A percentile compares a stretch with the other conserved stretches of the same genome.
Conservation (phyloP, 495 filamentous ascomycete genomes). For the Lepraria neglecta region DNA sequence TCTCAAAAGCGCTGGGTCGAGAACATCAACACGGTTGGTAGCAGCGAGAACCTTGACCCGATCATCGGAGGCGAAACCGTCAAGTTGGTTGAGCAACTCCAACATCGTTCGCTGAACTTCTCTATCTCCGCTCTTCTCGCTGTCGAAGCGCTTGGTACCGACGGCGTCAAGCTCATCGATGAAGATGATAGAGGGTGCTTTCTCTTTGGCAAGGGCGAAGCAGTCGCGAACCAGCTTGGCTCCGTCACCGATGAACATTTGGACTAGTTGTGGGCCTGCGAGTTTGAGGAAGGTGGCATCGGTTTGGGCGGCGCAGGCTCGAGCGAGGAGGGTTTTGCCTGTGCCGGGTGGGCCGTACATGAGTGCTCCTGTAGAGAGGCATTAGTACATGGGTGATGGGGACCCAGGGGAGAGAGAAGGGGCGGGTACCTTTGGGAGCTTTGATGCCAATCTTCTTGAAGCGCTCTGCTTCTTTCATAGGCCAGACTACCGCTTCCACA, state of each 20-base stretch:
- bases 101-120: constrained; percentile 99
- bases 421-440: constrained; percentile 83
- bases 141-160: constrained; percentile 98
- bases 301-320: constrained; percentile 95
- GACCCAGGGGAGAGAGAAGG: constrained; percentile 10
- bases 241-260: constrained; percentile 99
- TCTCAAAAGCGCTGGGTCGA: constrained; percentile 89
- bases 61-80: constrained; percentile 98
- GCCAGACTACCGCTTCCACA: constrained; percentile 98
- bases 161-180: constrained; percentile 98
- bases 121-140: constrained; percentile 94
- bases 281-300: constrained; percentile 99
- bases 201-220: constrained; percentile 80
- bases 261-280: constrained; percentile 95
- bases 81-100: constrained; percentile 96
- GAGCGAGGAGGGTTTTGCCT: constrained; percentile 92
- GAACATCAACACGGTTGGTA: constrained; percentile 95
- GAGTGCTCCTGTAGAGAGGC: constrained; percentile 60
- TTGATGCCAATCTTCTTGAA: constrained; percentile 99
- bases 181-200: constrained; percentile 97
- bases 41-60: constrained; percentile 97
- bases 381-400: constrained; percentile 22
- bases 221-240: constrained; percentile 94
- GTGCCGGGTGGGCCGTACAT: constrained; percentile 99
- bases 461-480: constrained; percentile 97